Evolutionary conservation across 2,329 filamentous ascomycete species (phyloP).

Genomic region (Keithomyces neogunnii): DNA sequence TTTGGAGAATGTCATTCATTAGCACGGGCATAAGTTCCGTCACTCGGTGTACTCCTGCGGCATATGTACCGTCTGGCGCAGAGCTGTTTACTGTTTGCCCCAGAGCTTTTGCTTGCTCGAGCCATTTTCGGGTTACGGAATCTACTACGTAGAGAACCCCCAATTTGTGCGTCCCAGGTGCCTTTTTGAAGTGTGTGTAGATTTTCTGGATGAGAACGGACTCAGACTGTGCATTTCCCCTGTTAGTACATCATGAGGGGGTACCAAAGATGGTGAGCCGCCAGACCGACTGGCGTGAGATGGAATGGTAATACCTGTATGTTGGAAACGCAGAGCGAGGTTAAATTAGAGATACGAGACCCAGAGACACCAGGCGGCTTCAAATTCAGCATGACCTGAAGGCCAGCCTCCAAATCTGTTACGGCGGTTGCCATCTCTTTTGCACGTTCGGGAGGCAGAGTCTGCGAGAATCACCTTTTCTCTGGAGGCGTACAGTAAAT

Average conservation of each 20-base stretch:
- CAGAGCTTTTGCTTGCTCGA: constrained; percentile 84
- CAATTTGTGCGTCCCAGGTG: constrained; percentile 90
- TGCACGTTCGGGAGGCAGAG: constrained; percentile 7
- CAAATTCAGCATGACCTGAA: constrained; percentile 84
- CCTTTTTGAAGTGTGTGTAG: constrained; percentile 94
- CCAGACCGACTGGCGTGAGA: not conserved
- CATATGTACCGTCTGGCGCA: constrained; percentile 85
- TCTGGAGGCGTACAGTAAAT: constrained; percentile 1
- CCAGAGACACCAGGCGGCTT: constrained; percentile 93
- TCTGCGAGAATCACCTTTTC: not conserved
- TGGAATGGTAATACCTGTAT: constrained; percentile 60
- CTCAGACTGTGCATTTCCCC: constrained; percentile 59
- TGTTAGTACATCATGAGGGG: constrained; percentile 12
- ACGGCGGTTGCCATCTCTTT: constrained; percentile 67
- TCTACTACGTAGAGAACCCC: constrained; percentile 99
- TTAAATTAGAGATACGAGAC: constrained; percentile 82
- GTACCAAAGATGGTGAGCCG: not conserved
- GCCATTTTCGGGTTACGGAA: constrained; percentile 98
- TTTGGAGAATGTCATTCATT: constrained; percentile 91
- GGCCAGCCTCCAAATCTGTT: constrained; percentile 80
- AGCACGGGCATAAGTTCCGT: constrained; percentile 87
- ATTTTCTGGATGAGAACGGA: constrained; percentile 92
- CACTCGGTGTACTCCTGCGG: constrained; percentile 91
- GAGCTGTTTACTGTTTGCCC: constrained; percentile 73
- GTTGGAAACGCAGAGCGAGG: constrained; percentile 77